Base-by-base conservation (phyloP, 2,329 filamentous ascomycete genomes). In the Cadophora sp. region DNA sequence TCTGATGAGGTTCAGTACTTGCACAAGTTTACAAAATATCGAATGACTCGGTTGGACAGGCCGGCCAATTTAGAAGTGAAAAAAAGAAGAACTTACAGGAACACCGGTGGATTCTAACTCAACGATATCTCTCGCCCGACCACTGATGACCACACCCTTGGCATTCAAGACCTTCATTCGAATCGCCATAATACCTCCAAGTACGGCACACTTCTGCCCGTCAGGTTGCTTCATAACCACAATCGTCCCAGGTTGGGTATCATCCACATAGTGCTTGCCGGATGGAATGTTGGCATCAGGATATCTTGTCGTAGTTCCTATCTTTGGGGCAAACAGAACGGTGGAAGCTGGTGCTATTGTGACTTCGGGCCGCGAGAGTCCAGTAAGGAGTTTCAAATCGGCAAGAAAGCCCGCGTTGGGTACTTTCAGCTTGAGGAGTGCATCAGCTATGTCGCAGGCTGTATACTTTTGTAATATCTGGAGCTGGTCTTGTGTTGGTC, bases 181-280 rank as follows among this genome's bases (percentile, higher is more conserved):
- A 34, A 86, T 81, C 5, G 90, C 91, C 86, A 93, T 91, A 71
- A 94, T 92, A 22, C 91, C 91, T n/a, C 92, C 92, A 6, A 92
- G 84, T 8, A 92, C 85, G 6, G 91, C 91, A 78, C 91, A 92
- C 62, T 83, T 84, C 76, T 93, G 90, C 0, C 82, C 84, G 0
- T 81, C 75, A 0, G 91, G 89, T 74, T 93, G 91, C 69, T 87
- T 86, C 68, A 93, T 84, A 4, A 94, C 80, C 4, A 89, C 86
- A 64, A 93, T 83, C 1, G 88, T 90, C 8, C 83, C 85, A 0
- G 84, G 80, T 29, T 86, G 79, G 1, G 87, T 85, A 51, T 87
- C 80, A 78, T 94, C 92, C 46, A 89, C 89, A 85, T 89, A 94
- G 73, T 93, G 91, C 7, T 83, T 85, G 8, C 83, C 85, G 3